These are phyloP conservation scores for Cyberlindnera mississippiensis DNA, from an alignment of 805 yeast species.

Conservation along the genomic window DNA sequence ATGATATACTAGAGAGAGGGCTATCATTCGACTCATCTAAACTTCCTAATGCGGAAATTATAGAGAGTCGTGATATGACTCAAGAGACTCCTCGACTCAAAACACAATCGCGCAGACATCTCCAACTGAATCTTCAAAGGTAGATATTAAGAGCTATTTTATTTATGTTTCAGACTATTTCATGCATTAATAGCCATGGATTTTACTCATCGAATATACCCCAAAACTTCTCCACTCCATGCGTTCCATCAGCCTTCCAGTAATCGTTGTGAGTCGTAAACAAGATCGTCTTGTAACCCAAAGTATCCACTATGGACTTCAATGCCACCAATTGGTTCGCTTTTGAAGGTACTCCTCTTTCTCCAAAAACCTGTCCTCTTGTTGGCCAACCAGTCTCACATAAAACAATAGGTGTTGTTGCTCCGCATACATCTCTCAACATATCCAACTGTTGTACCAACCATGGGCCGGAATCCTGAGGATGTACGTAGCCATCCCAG, in stretches of 20 bases:
- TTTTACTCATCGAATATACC: conserved; percentile 30
- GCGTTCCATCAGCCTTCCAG: conserved; percentile 56
- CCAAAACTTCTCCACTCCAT: conserved; percentile 55
- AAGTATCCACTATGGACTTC: conserved; percentile 41
- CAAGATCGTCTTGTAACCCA: conserved; percentile 48
- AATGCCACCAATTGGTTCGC: conserved; percentile 51
- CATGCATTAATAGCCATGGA: neutral
- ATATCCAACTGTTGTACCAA: conserved; percentile 42
- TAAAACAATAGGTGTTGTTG: conserved; percentile 32
- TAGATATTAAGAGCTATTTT: no score
- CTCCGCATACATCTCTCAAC: conserved; percentile 43
- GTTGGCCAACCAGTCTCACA: conserved; percentile 74
- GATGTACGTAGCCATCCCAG: conserved; percentile 52
- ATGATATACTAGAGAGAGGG: no score
- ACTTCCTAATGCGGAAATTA: no score
- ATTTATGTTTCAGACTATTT: no score
- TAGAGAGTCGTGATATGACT: no score
- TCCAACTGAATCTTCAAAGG: no score
- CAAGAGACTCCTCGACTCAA: no score
- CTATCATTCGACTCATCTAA: no score
- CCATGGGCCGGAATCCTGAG: conserved; percentile 53
- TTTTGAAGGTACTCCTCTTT: conserved; percentile 48
- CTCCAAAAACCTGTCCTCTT: conserved; percentile 48
- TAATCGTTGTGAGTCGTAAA: conserved; percentile 60
- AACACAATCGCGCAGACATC: no score